These are phyloP conservation scores for Fusarium robinianum DNA, from an alignment of 2,329 filamentous ascomycete genomes.

Conservation along the genomic window DNA sequence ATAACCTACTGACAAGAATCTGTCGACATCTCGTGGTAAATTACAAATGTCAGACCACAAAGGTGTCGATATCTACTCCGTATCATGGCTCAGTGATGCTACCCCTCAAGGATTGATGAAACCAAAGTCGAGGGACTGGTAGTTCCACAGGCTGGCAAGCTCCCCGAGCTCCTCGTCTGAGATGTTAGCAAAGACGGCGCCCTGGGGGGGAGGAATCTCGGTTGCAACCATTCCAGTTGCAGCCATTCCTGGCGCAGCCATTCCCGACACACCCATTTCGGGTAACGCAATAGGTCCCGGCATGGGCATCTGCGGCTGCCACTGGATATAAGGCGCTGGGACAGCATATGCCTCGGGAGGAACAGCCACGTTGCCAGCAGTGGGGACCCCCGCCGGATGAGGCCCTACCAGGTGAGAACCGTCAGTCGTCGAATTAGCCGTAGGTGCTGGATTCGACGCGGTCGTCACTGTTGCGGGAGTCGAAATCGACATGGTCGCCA, in stretches of 20 bases:
- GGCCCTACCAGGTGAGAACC: conserved; percentile 5
- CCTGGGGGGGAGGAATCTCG: conserved; percentile 14
- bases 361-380: neutral
- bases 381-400: conserved; percentile 9
- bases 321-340: conserved; percentile 13
- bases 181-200: conserved; percentile 35
- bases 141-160: conserved; percentile 42
- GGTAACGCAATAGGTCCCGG: conserved; percentile 12
- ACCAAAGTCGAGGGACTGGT: conserved; percentile 40
- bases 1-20: no score
- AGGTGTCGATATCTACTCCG: no score
- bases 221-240: conserved; percentile 12
- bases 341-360: conserved; percentile 8
- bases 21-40: no score
- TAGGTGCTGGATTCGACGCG: no score
- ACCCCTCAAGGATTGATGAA: conserved; percentile 34
- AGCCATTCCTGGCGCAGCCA: no score
- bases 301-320: conserved; percentile 20
- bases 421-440: neutral
- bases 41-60: no score
- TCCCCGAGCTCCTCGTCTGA: conserved; percentile 43
- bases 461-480: no score
- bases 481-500: conserved; percentile 1
- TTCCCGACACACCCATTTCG: no score
- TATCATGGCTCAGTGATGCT: no score